phyloP scores from a whole-genome alignment of 2,329 filamentous ascomycete species.

The Trichophyton simii region DNA sequence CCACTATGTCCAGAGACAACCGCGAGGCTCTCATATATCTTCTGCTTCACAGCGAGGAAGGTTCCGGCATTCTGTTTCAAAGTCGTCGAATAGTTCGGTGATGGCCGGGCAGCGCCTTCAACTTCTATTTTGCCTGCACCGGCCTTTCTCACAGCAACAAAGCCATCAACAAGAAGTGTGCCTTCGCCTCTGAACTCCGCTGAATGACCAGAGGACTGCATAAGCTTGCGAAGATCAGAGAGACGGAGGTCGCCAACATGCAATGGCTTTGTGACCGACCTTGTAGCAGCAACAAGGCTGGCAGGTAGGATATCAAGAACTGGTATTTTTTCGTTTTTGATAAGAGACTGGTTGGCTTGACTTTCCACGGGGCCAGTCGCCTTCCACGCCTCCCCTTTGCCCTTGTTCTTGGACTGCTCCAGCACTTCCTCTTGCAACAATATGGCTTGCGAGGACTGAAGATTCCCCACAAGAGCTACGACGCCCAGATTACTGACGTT shows the following conservation, averaged over 20 bases:
- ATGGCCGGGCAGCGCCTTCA: conserved; percentile 56
- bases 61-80: conserved; percentile 46
- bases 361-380: conserved; percentile 16
- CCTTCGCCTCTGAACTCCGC: conserved; percentile 92
- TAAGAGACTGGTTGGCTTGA: conserved; percentile 15
- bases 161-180: conserved; percentile 75
- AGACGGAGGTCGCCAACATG: conserved; percentile 89
- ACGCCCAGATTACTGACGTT: conserved; percentile 80
- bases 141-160: conserved; percentile 78
- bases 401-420: conserved; percentile 38
- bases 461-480: conserved; percentile 73
- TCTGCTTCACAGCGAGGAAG: conserved; percentile 76
- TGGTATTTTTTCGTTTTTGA: conserved; percentile 30
- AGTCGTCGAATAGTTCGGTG: conserved; percentile 30
- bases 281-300: conserved; percentile 56
- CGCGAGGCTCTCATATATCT: conserved; percentile 87
- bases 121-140: conserved; percentile 78
- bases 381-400: conserved; percentile 35
- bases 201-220: conserved; percentile 69
- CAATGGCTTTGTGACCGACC: conserved; percentile 70
- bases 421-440: conserved; percentile 24
- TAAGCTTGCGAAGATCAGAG: conserved; percentile 71
- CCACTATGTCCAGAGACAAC: conserved; percentile 58
- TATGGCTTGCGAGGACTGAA: conserved; percentile 39
- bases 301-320: conserved; percentile 48